Percentiles rank a stretch among this genome's conserved stretches.
phyloP scores from a whole-genome alignment of 257 asterid genomes.

The Haberlea rhodopensis region DNA sequence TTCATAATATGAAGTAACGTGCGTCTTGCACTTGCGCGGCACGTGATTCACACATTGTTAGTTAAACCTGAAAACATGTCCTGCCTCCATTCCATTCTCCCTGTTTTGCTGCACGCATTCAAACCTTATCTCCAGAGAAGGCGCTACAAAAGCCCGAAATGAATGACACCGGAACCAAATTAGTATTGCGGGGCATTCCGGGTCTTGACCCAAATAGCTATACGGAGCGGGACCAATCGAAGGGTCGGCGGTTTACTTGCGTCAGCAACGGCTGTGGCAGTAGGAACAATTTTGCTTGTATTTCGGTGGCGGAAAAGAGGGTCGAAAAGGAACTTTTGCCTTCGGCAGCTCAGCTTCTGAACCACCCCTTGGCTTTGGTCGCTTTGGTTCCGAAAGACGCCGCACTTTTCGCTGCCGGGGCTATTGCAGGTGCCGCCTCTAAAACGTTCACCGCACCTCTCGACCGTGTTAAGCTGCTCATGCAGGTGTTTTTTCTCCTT shows the following conservation, averaged over 20 bases:
- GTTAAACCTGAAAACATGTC: too few relatives aligned
- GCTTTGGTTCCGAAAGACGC: slow-evolving; percentile 81
- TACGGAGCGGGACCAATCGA: slow-evolving; percentile 31
- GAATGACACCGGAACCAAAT: slow-evolving; percentile 39
- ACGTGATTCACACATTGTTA: too few relatives aligned
- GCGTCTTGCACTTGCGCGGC: too few relatives aligned
- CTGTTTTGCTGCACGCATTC: slow-evolving; percentile 24
- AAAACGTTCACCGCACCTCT: slow-evolving; percentile 93
- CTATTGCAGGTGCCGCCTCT: slow-evolving; percentile 88
- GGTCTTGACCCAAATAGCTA: slow-evolving; percentile 40
- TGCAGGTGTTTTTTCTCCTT: slow-evolving; percentile 63
- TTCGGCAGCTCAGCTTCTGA: slow-evolving; percentile 57
- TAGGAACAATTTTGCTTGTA: slow-evolving; percentile 55
- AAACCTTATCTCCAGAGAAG: slow-evolving; percentile 35
- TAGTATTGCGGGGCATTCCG: slow-evolving; percentile 59
- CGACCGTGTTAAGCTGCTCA: slow-evolving; percentile 85
- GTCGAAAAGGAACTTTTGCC: slow-evolving; percentile 54
- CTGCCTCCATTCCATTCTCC: too few relatives aligned
- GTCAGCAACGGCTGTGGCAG: slow-evolving; percentile 24
- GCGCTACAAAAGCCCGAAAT: slow-evolving; percentile 30
- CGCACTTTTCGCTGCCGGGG: slow-evolving; percentile 92
- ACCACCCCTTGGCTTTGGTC: slow-evolving; percentile 68
- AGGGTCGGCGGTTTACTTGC: slow-evolving; percentile 5
- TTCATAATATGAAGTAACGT: too few relatives aligned
- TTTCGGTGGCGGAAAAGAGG: slow-evolving; percentile 58